Evolutionary conservation across 2,329 filamentous ascomycete genomes (phyloP).

Genomic region (Stagonosporopsis rhizophila): DNA sequence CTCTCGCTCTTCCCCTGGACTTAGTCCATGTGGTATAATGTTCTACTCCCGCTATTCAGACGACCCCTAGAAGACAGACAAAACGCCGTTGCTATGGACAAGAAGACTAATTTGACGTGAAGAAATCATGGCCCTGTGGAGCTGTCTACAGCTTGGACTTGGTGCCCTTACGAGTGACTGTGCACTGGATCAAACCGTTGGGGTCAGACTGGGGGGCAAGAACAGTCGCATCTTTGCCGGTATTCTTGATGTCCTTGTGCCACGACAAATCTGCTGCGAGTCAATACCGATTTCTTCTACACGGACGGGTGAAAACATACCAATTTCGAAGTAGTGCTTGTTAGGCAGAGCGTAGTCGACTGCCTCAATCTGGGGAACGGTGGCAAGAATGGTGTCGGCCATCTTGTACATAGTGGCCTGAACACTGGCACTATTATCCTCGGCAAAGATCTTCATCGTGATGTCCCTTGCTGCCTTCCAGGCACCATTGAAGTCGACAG

Average conservation of each 20-base stretch:
- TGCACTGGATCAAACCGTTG: slow-evolving; percentile 95
- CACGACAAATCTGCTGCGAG: slow-evolving; percentile 78
- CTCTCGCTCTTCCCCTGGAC: slow-evolving; percentile 24
- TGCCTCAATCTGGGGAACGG: slow-evolving; percentile 72
- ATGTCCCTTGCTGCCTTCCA: slow-evolving; percentile 80
- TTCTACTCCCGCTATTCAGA: slow-evolving; percentile 35
- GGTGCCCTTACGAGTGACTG: slow-evolving; percentile 69
- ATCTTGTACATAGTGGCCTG: slow-evolving; percentile 99
- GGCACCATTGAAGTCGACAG: slow-evolving; percentile 75
- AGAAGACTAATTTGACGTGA: slow-evolving; percentile 14
- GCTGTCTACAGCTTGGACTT: slow-evolving; percentile 53
- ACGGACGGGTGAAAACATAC: slow-evolving; percentile 58
- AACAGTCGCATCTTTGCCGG: slow-evolving; percentile 92
- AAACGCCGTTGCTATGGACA: slow-evolving; percentile 27
- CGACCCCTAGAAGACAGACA: slow-evolving; percentile 19
- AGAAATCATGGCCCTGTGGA: not conserved
- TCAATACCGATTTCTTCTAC: slow-evolving; percentile 26
- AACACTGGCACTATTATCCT: slow-evolving; percentile 89
- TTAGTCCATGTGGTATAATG: slow-evolving; percentile 34
- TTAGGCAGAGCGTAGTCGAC: slow-evolving; percentile 90
- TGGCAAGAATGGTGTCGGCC: slow-evolving; percentile 82
- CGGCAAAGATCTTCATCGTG: slow-evolving; percentile 90
- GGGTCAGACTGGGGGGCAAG: slow-evolving; percentile 92
- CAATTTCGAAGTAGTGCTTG: slow-evolving; percentile 98
- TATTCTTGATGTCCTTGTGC: slow-evolving; percentile 96